These are phyloP conservation scores for Neurospora terricola DNA, from an alignment of 495 filamentous ascomycete species.

Conservation along the genomic window DNA sequence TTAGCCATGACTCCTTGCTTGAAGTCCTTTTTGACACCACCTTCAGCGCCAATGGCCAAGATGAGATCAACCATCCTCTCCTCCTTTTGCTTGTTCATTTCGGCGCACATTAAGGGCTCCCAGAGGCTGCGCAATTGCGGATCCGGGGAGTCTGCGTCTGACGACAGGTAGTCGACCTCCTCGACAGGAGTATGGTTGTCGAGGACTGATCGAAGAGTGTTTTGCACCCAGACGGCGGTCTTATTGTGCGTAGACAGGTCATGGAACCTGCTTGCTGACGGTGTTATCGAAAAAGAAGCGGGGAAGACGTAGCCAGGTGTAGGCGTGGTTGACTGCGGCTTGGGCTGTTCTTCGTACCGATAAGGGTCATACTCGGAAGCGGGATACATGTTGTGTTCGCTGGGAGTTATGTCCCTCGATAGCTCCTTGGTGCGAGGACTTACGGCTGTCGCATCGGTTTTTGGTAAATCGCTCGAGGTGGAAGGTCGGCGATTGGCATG, in stretches of 20 bases:
- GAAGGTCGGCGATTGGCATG: neutral
- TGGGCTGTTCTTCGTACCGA: neutral
- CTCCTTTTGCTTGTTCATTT: neutral
- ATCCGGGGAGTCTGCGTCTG: constrained; percentile 21
- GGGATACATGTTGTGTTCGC: neutral
- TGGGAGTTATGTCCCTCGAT: neutral
- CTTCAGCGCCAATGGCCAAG: constrained; percentile 33
- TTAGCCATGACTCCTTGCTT: constrained; percentile 22
- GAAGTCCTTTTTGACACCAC: constrained; percentile 26
- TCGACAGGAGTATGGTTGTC: constrained; percentile 26
- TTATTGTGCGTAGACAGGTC: constrained; percentile 24
- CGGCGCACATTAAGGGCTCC: constrained; percentile 29
- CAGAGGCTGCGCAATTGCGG: constrained; percentile 30
- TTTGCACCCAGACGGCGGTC: constrained; percentile 33
- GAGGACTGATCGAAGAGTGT: constrained; percentile 30
- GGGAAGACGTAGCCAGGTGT: neutral
- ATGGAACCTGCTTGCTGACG: constrained; percentile 17
- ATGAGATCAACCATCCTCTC: constrained; percentile 32
- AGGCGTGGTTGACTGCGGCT: neutral
- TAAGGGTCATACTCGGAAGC: neutral
- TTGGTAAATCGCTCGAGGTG: neutral
- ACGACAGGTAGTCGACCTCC: constrained; percentile 25
- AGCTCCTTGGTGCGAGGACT: neutral
- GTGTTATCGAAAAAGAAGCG: constrained; percentile 9
- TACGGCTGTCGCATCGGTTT: neutral